Evolutionary conservation across 2,329 filamentous ascomycete genomes (phyloP).

Genomic region (Coniochaeta sp.): DNA sequence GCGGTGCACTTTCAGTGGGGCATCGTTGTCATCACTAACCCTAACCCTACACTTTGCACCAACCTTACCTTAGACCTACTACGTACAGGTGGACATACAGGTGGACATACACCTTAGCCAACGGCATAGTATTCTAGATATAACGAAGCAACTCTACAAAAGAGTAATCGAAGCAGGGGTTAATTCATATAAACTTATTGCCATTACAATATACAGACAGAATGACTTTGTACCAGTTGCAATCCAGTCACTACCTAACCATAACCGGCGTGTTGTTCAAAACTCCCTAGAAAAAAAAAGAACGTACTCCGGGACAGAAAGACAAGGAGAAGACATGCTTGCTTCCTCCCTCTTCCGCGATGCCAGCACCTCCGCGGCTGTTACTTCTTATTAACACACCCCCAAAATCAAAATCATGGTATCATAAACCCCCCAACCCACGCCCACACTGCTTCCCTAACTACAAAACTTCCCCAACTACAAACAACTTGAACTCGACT

Average conservation of each 20-base stretch:
- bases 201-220: not conserved
- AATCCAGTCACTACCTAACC: not conserved
- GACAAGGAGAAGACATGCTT: not conserved
- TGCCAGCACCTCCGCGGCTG: not conserved
- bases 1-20: not conserved
- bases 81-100: too few species aligned
- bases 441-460: not conserved
- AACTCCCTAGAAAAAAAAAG: too few species aligned
- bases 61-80: too few species aligned
- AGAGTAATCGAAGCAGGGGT: too few species aligned
- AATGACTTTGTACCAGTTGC: not conserved
- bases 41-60: too few species aligned
- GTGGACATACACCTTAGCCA: too few species aligned
- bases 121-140: too few species aligned
- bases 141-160: too few species aligned
- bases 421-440: not conserved
- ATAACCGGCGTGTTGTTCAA: not conserved
- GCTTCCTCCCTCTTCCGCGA: not conserved
- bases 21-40: too few species aligned
- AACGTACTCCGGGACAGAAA: not conserved
- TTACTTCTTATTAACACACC: constrained; percentile 1
- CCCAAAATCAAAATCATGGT: not conserved
- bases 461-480: too few species aligned
- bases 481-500: not conserved
- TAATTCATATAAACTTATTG: not conserved